A percentile compares a stretch with the other conserved stretches of the same genome.
Conservation (phyloP, 176 grass and related monocot genomes). For the Ensete glaucum region DNA sequence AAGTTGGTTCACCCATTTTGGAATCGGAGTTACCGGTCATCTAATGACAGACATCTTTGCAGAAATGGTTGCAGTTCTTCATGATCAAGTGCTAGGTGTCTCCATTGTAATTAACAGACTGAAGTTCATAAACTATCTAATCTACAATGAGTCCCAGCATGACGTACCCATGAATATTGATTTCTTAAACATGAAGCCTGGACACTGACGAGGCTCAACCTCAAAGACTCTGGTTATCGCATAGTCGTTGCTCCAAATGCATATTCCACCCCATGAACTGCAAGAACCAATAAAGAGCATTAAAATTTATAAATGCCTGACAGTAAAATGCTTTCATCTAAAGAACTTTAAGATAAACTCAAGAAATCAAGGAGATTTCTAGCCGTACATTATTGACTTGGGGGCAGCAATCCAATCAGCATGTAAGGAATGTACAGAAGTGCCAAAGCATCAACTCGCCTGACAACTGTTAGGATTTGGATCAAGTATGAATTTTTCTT, state of each 20-base stretch:
- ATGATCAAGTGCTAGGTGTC: slow-evolving; percentile 86
- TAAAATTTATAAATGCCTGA: slow-evolving; percentile 1
- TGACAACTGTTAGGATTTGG: neutral
- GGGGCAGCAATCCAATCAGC: neutral
- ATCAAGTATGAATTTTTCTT: neutral
- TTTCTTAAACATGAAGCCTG: slow-evolving; percentile 89
- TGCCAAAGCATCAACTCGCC: neutral
- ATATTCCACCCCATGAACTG: slow-evolving; percentile 96
- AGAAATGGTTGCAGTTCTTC: slow-evolving; percentile 99
- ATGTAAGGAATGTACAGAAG: neutral
- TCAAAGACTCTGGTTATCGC: slow-evolving; percentile 82
- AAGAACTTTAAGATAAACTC: neutral
- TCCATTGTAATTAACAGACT: slow-evolving; percentile 80
- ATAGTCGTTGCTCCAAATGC: slow-evolving; percentile 96
- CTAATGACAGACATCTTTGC: slow-evolving; percentile 92
- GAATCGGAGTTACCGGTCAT: slow-evolving; percentile 68
- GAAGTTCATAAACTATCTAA: slow-evolving; percentile 87
- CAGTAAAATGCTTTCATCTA: slow-evolving; percentile 3
- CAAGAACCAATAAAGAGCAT: neutral
- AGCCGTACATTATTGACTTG: neutral
- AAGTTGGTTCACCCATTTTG: slow-evolving; percentile 92
- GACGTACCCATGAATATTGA: slow-evolving; percentile 88
- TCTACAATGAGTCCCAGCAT: slow-evolving; percentile 73
- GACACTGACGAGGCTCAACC: slow-evolving; percentile 87
- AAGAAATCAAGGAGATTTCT: neutral